phyloP scores from a whole-genome alignment of 441 rosid species.

The Euphorbia celastroides region DNA sequence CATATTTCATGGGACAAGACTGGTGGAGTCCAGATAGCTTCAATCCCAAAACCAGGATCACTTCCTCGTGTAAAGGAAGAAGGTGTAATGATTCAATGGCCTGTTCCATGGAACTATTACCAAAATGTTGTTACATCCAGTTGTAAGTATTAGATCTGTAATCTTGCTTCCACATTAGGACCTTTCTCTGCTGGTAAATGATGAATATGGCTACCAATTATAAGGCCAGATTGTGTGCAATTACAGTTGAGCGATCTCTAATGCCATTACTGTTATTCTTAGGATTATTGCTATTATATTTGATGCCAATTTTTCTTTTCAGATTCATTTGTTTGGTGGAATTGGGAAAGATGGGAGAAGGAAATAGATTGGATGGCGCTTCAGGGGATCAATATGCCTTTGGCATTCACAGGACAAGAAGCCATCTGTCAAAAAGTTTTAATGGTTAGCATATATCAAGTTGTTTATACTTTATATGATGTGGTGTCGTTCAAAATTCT shows the following conservation, averaged over 20 bases:
- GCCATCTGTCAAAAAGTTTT: constrained; percentile 94
- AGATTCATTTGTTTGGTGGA: constrained; percentile 99
- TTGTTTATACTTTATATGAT: constrained; percentile 24
- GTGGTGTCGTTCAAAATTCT: not conserved
- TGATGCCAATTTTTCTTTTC: constrained; percentile 18
- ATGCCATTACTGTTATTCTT: not conserved
- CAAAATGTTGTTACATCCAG: constrained; percentile 96
- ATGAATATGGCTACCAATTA: not conserved
- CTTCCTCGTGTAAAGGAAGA: constrained; percentile 62
- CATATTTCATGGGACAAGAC: constrained; percentile 98
- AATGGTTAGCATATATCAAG: constrained; percentile 40
- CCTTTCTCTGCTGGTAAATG: not conserved
- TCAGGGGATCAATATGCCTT: constrained; percentile 94
- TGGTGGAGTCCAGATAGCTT: constrained; percentile 73
- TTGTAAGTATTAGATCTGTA: constrained; percentile 46
- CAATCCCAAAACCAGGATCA: constrained; percentile 73
- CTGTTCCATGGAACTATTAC: constrained; percentile 95
- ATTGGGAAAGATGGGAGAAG: constrained; percentile 93
- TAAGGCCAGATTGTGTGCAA: not conserved
- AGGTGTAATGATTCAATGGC: constrained; percentile 67
- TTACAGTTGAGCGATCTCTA: not conserved
- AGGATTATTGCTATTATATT: no score
- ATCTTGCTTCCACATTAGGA: constrained; percentile 11
- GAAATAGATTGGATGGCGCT: constrained; percentile 99
- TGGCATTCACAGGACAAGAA: constrained; percentile 97